Percentiles rank a stretch among this genome's conserved stretches.
These are phyloP conservation scores for Sesbania bispinosa DNA, from an alignment of 306 rosid species.

Conservation along the genomic window DNA sequence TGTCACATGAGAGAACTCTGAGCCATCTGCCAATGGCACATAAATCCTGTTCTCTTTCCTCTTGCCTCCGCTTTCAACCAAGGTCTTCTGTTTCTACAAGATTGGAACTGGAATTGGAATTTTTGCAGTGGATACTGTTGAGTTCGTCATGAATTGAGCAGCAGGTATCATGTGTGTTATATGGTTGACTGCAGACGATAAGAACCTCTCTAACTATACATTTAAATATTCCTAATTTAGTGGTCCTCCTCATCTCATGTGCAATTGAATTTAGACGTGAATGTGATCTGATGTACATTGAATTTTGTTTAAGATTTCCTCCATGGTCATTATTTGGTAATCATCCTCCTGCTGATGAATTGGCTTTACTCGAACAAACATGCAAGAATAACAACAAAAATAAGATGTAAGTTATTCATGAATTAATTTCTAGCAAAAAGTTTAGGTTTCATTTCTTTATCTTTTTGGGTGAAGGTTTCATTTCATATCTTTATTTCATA, in stretches of 20 bases:
- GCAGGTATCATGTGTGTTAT: background rate
- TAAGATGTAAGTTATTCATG: too few relatives aligned
- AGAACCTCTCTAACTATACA: background rate
- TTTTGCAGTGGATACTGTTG: background rate
- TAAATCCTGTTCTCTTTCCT: background rate
- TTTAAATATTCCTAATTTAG: background rate
- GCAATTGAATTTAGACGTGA: too few relatives aligned
- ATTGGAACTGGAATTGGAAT: background rate
- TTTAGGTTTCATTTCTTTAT: too few relatives aligned
- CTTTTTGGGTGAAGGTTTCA: too few relatives aligned
- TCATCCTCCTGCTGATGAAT: background rate
- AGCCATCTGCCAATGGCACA: background rate
- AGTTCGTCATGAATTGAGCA: background rate
- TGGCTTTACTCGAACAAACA: background rate
- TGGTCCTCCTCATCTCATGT: background rate
- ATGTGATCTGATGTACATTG: background rate
- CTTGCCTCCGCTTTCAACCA: background rate
- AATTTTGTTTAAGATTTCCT: background rate
- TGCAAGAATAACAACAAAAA: background rate
- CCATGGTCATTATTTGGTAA: constrained; percentile 1
- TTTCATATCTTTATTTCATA: too few relatives aligned
- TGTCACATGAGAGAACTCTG: too few relatives aligned
- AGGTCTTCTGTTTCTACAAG: too few relatives aligned
- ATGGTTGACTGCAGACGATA: background rate
- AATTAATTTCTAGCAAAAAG: too few relatives aligned